Evolutionary conservation across 2,329 filamentous ascomycete species (phyloP).

Genomic region (Teratosphaeria pseudoeucalypti): DNA sequence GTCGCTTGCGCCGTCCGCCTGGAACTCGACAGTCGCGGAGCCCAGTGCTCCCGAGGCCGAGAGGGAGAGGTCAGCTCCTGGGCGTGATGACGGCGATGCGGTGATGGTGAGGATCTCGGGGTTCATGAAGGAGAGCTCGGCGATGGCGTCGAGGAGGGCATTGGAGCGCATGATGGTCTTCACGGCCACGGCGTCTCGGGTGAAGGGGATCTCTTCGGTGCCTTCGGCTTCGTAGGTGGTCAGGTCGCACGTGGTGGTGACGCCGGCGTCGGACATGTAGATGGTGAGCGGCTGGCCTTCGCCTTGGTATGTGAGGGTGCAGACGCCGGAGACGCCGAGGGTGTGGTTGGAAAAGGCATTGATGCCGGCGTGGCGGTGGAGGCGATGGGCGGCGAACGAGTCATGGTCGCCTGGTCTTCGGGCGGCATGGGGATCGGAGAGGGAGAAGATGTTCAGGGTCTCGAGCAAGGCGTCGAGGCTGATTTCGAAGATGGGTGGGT

Average conservation of each 20-base stretch:
- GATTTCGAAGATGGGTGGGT: conserved; percentile 68
- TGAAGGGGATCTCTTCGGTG: conserved; percentile 73
- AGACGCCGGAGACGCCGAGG: conserved; percentile 75
- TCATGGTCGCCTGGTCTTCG: conserved; percentile 28
- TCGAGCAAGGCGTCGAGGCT: conserved; percentile 81
- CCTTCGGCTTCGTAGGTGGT: conserved; percentile 57
- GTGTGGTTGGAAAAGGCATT: conserved; percentile 73
- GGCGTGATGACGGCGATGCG: conserved; percentile 27
- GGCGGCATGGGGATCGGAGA: conserved; percentile 36
- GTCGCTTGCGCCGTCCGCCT: conserved; percentile 13
- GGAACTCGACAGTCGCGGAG: conserved; percentile 51
- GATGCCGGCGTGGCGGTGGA: conserved; percentile 34
- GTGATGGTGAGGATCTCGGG: conserved; percentile 45
- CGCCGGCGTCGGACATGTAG: conserved; percentile 72
- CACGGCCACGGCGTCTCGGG: conserved; percentile 66
- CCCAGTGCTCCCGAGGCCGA: conserved; percentile 53
- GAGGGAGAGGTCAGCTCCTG: conserved; percentile 59
- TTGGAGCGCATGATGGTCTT: conserved; percentile 89
- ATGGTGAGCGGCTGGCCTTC: conserved; percentile 72
- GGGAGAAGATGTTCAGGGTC: conserved; percentile 87
- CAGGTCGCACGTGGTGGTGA: conserved; percentile 81
- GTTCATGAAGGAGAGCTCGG: conserved; percentile 57
- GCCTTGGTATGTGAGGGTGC: conserved; percentile 66
- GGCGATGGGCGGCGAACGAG: conserved; percentile 27
- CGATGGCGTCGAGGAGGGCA: conserved; percentile 60